These are phyloP conservation scores for Boletales sp. DNA, from an alignment of 768 basidiomycete species.

Conservation along the genomic window DNA sequence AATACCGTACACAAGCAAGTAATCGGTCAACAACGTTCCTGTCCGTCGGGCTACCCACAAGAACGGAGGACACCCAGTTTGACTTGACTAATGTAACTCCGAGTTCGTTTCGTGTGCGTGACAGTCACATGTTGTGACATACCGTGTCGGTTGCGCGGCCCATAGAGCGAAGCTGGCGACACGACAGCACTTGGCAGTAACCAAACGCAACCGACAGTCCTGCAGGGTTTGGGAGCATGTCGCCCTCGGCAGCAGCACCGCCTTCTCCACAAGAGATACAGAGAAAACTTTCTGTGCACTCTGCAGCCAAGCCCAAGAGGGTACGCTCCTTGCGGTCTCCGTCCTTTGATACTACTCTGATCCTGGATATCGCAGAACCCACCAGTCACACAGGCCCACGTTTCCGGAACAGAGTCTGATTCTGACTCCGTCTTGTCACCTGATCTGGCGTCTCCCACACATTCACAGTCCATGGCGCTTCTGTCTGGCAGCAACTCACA, in stretches of 20 bases:
- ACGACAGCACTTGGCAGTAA: slow-evolving; percentile 12
- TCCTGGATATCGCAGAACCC: slow-evolving; percentile 26
- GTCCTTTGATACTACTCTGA: slow-evolving; percentile 7
- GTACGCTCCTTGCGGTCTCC: slow-evolving; percentile 22
- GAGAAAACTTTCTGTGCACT: slow-evolving; percentile 78
- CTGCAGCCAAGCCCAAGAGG: slow-evolving; percentile 51
- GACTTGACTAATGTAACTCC: too few species aligned
- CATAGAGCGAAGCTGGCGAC: background rate
- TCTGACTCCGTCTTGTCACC: slow-evolving; percentile 69
- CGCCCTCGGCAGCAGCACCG: slow-evolving; percentile 41
- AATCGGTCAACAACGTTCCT: too few species aligned
- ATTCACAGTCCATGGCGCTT: slow-evolving; percentile 32
- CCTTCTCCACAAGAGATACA: slow-evolving; percentile 86
- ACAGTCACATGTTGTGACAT: slow-evolving; percentile 24
- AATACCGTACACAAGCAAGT: too few species aligned
- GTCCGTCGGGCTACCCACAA: too few species aligned
- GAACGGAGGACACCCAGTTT: too few species aligned
- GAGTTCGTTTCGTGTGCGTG: slow-evolving; percentile 4
- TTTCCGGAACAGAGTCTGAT: slow-evolving; percentile 83
- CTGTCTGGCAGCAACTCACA: slow-evolving; percentile 34
- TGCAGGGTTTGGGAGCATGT: slow-evolving; percentile 18
- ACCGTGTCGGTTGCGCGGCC: slow-evolving; percentile 15
- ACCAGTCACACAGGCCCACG: slow-evolving; percentile 28
- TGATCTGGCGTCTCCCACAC: slow-evolving; percentile 42
- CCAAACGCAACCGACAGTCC: slow-evolving; percentile 3